These are phyloP conservation scores for Talaromyces sp. DNA, from an alignment of 2,329 filamentous ascomycete species.

Conservation along the genomic window DNA sequence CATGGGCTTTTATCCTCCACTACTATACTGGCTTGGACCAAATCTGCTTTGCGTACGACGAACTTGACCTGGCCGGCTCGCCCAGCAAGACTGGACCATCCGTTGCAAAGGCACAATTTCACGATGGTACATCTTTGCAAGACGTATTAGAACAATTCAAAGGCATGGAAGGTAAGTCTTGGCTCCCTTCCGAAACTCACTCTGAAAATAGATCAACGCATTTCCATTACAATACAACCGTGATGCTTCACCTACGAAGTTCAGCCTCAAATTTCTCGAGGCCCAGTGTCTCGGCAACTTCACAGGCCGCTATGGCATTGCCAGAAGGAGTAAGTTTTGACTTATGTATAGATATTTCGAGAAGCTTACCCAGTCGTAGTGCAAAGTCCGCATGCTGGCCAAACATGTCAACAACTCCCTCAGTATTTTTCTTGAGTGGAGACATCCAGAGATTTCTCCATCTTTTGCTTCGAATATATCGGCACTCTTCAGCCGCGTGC, in stretches of 20 bases:
- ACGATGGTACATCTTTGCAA: constrained; percentile 24
- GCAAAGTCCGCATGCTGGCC: constrained; percentile 31
- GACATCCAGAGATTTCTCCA: constrained; percentile 31
- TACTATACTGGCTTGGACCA: constrained; percentile 45
- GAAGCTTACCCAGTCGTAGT: constrained; percentile 19
- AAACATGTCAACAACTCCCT: constrained; percentile 31
- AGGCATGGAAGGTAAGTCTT: constrained; percentile 12
- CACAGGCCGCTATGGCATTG: constrained; percentile 24
- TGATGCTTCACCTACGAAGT: constrained; percentile 30
- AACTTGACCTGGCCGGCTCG: constrained; percentile 20
- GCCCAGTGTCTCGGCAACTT: constrained; percentile 18
- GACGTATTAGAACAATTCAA: constrained; percentile 23
- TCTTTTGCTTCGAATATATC: constrained; percentile 44
- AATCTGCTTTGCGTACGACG: constrained; percentile 44
- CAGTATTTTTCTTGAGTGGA: constrained; percentile 36
- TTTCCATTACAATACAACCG: constrained; percentile 31
- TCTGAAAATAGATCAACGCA: constrained; percentile 9
- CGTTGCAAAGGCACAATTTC: constrained; percentile 23
- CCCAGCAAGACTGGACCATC: constrained; percentile 16
- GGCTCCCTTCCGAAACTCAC: not conserved
- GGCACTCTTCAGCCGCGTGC: constrained; percentile 50
- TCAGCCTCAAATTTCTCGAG: constrained; percentile 16
- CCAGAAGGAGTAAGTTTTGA: constrained; percentile 27
- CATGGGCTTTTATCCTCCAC: constrained; percentile 44
- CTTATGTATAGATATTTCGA: not conserved